phyloP scores from a whole-genome alignment of 306 rosid species.

The Cicer chorassanicum region DNA sequence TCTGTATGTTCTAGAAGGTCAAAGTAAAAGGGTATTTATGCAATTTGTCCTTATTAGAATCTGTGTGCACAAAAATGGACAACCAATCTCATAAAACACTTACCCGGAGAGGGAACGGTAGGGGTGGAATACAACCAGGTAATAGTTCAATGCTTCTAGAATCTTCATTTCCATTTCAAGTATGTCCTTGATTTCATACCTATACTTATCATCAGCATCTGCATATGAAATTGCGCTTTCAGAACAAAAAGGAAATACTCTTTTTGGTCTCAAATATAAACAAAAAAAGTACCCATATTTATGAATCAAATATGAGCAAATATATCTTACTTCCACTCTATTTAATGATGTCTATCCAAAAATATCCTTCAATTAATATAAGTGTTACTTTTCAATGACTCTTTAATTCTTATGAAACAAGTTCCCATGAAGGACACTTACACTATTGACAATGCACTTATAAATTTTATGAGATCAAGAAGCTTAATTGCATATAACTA shows the following conservation, averaged over 20 bases:
- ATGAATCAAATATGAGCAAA: too few species aligned
- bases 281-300: too few species aligned
- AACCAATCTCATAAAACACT: slow-evolving; percentile 52
- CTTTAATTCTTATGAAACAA: too few species aligned
- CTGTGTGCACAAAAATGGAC: slow-evolving; percentile 9
- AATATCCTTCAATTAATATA: too few species aligned
- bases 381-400: too few species aligned
- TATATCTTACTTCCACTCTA: too few species aligned
- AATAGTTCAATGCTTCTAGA: slow-evolving; percentile 91
- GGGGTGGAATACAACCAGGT: slow-evolving; percentile 92
- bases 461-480: too few species aligned
- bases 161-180: slow-evolving; percentile 99
- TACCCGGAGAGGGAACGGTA: slow-evolving; percentile 90
- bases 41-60: slow-evolving; percentile 1
- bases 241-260: slow-evolving; percentile 30
- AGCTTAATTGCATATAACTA: too few species aligned
- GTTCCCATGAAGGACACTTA: too few species aligned
- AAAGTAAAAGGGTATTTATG: background rate
- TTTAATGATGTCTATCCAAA: too few species aligned
- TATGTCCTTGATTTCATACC: slow-evolving; percentile 88
- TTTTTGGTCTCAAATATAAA: too few species aligned
- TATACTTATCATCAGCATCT: slow-evolving; percentile 86
- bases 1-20: slow-evolving; percentile 5
- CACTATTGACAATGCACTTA: too few species aligned
- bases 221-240: slow-evolving; percentile 44